Conservation (phyloP, 306 rosid genomes). For the Crotalaria pallida region DNA sequence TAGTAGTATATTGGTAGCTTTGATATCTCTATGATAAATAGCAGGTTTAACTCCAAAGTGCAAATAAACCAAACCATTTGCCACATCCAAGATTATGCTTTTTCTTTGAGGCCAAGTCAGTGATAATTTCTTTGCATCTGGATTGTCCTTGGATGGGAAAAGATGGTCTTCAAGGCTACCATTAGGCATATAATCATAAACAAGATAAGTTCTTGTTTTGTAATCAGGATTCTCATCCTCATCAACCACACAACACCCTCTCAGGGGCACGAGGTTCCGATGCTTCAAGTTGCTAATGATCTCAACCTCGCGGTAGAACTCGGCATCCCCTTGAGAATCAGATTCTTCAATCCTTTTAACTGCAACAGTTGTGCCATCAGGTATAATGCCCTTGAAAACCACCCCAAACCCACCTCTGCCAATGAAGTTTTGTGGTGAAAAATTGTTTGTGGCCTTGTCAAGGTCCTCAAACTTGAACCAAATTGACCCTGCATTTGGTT, state of each 20-base stretch:
- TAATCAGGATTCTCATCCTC: slow-evolving; percentile 37
- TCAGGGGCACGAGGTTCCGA: slow-evolving; percentile 71
- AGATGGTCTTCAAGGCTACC: slow-evolving; percentile 78
- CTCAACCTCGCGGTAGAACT: slow-evolving; percentile 83
- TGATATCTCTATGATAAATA: slow-evolving; percentile 85
- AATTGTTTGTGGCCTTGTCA: slow-evolving; percentile 62
- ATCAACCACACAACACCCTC: slow-evolving; percentile 87
- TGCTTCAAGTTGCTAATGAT: slow-evolving; percentile 86
- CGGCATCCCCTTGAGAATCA: slow-evolving; percentile 62
- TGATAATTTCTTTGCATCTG: slow-evolving; percentile 21
- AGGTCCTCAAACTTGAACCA: slow-evolving; percentile 88
- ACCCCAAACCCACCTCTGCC: slow-evolving; percentile 88
- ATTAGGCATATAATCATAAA: slow-evolving; percentile 84
- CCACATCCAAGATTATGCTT: slow-evolving; percentile 79
- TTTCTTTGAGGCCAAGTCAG: slow-evolving; percentile 92
- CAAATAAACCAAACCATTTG: slow-evolving; percentile 78
- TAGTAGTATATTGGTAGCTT: slow-evolving; percentile 79
- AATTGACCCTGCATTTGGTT: slow-evolving; percentile 71
- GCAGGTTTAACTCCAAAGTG: slow-evolving; percentile 91
- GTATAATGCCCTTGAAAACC: slow-evolving; percentile 68
- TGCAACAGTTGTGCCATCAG: slow-evolving; percentile 65
- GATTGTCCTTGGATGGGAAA: slow-evolving; percentile 31
- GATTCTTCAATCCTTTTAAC: slow-evolving; percentile 76
- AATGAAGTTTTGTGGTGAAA: slow-evolving; percentile 63
- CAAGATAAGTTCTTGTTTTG: slow-evolving; percentile 56